Evolutionary conservation across 495 filamentous ascomycete species (phyloP), one percentile per base, ranked within the genome.

Genomic region (Penicillium cosmopolitanum): DNA sequence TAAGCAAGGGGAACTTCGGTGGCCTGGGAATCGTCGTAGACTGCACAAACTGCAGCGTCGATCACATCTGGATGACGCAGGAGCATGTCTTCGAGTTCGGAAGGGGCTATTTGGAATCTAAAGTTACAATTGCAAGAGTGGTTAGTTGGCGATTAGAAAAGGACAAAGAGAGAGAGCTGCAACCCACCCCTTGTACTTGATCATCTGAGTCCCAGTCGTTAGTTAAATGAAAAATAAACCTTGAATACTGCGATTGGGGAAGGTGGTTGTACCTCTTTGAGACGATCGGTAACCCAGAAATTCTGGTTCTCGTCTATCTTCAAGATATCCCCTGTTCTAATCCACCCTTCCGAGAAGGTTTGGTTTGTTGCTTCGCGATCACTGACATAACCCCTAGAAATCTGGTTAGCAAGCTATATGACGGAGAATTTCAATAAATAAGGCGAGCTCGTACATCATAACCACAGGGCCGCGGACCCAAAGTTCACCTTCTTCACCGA

Each of bases 1-100:
- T 91, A 93, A 12, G 90, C 90, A 23, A 89, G 77, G 0, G 91
- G 91, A 1, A 92, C 82, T 61, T 95, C 91, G 4, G 87, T 89
- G 10, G 85, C 87, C 52, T 84, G 77, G 2, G 77, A 73, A n/a
- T 80, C 73, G 68, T 86, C 77, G 52, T 87, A 83, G 12, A 91
- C 76, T 0, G 89, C 88, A 42, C 90, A 84, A 1, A 95, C 89
- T 12, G 88, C 90, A 1, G 82, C 87, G 62, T 95, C 91, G 5
- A 82, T 77, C 13, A 95, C 77, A 13, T 85, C 77, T 6, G 76
- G 72, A 70, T 93, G 84, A 11, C 84, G 81, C 3, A 93, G 71
- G 12, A 96, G 77, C 3, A 90, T 66, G 4, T 82, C 84, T 68
- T 95, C 91, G 1, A 95, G 77, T 72, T 95, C 91, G 0, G 90